Conservation (phyloP, 208 protist species). For the Trypanosoma caninum region DNA sequence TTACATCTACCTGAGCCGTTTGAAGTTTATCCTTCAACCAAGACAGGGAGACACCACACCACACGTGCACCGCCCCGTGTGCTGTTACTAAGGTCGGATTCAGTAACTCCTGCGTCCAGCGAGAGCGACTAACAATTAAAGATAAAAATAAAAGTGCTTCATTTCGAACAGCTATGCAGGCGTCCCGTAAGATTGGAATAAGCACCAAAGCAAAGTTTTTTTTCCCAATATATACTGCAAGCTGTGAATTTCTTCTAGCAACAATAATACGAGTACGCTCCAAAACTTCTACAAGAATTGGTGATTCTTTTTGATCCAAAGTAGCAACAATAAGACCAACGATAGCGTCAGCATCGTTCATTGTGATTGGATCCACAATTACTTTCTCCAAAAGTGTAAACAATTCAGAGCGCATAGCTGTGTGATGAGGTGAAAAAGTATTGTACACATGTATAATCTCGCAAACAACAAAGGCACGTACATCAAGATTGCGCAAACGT, state of each 20-base stretch:
- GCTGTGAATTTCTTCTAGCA: conserved; percentile 29
- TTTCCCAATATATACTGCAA: conserved; percentile 60
- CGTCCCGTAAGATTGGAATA: conserved; percentile 52
- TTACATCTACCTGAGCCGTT: conserved; percentile 22
- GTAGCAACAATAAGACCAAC: conserved; percentile 17
- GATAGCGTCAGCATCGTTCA: conserved; percentile 61
- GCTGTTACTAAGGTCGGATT: conserved; percentile 50
- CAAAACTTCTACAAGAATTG: conserved; percentile 41
- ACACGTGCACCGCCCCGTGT: conserved; percentile 57
- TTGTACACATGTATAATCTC: conserved; percentile 29
- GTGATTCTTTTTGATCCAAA: conserved; percentile 10
- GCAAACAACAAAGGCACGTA: conserved; percentile 54
- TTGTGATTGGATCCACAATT: conserved; percentile 45
- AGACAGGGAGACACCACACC: conserved; percentile 58
- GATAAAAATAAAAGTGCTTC: conserved; percentile 70
- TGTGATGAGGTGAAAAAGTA: conserved; percentile 6
- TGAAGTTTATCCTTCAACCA: conserved; percentile 61
- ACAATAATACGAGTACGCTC: conserved; percentile 46
- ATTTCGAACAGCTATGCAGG: conserved; percentile 33
- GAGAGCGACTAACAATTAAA: conserved; percentile 60
- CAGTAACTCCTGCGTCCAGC: conserved; percentile 74
- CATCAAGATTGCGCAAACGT: conserved; percentile 46
- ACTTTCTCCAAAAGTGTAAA: conserved; percentile 60
- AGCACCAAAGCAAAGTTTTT: conserved; percentile 50
- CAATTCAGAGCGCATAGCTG: conserved; percentile 39